Base-by-base conservation (phyloP, 139 green algal genomes). In the Chlorella sorokiniana region DNA sequence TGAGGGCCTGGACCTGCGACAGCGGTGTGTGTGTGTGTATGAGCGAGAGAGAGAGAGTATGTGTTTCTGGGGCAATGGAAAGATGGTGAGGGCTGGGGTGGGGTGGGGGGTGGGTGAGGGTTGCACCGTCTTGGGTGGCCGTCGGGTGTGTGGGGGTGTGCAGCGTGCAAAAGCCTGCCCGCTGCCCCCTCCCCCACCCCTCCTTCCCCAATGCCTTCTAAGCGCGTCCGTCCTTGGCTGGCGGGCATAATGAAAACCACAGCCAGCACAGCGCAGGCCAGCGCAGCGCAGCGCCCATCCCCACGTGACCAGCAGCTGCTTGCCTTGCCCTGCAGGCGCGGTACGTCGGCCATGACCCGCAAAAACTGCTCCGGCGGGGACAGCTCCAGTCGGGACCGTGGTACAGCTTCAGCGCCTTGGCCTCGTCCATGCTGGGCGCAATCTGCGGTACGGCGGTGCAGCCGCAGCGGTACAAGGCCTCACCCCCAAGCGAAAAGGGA, bases 311-410 rank as follows among this genome's bases (percentile, higher is more conserved):
- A n/a, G n/a, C n/a, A n/a, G n/a, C n/a, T n/a, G n/a, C 75, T 41
- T 37, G 87, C 81, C 78, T 94, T 94, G 45, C 79, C 62, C 25
- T 73, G 64, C 25, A 94, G 85, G 48, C 91, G 87, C 9, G 91
- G 90, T 23, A 94, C 73, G 23, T n/a, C 56, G 27, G 84, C 61
- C 85, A 94, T 88, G 41, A 69, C 65, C 23, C 81, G 62, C 73
- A 94, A 69, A 67, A 94, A 94, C 59, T 88, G 81, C 81, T 94
- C 91, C 11, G 91, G 90, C 3, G 85, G 76, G 3, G 74, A 85
- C 68, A 94, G 85, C 31, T 90, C 78, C 22, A 69, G 52, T 8
- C 42, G 1, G 67, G 52, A 3, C 90, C 85, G 4, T 51, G 48
- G 44, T 83, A 93, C 16, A 41, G 35, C 27, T 64, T 71, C 25